These are phyloP conservation scores for Talaromyces sp. DNA, from an alignment of 2,329 filamentous ascomycete species.

Conservation along the genomic window DNA sequence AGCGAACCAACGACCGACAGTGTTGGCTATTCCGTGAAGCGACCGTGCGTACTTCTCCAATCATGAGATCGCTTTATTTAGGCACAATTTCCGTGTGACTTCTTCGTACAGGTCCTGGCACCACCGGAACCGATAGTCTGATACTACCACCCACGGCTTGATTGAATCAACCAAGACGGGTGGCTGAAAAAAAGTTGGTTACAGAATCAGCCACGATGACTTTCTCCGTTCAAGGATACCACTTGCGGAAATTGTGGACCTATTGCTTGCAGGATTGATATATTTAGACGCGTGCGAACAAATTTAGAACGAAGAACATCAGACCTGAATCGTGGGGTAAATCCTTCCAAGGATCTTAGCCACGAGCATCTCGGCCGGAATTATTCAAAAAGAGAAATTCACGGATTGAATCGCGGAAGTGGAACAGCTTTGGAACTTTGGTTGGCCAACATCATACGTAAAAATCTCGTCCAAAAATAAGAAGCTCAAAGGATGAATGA, in stretches of 20 bases:
- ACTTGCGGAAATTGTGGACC: background rate
- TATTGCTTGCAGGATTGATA: background rate
- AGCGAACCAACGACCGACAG: background rate
- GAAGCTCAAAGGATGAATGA: background rate
- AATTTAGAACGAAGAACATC: background rate
- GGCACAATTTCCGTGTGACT: background rate
- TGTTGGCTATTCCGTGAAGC: background rate
- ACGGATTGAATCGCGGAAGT: background rate
- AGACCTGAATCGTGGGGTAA: background rate
- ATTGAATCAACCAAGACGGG: background rate
- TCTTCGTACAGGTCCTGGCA: background rate
- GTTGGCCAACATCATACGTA: background rate
- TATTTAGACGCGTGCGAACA: background rate
- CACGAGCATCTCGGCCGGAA: background rate
- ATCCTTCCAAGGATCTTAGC: background rate
- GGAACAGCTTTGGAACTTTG: too few species aligned
- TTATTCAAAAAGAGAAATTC: background rate
- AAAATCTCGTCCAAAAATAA: background rate
- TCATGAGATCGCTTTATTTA: background rate
- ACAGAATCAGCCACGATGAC: constrained; percentile 2
- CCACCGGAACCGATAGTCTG: background rate
- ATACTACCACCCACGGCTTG: background rate
- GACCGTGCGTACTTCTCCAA: background rate
- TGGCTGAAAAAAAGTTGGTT: constrained; percentile 1
- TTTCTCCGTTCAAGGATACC: background rate